These are phyloP conservation scores for Dothidotthia symphoricarpi DNA, from an alignment of 2,329 filamentous ascomycete genomes.

Conservation along the genomic window DNA sequence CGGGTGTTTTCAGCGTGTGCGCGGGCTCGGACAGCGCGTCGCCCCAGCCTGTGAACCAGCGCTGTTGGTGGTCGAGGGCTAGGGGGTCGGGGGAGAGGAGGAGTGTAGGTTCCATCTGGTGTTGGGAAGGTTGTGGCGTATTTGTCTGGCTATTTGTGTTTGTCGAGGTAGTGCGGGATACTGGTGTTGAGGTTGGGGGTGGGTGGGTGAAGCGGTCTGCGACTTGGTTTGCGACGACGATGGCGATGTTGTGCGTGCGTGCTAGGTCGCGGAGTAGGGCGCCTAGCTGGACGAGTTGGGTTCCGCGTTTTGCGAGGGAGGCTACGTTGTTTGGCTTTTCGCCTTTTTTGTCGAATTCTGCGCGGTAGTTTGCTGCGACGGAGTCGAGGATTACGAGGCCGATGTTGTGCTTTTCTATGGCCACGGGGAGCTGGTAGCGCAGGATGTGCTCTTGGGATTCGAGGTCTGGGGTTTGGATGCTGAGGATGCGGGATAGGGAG, in stretches of 20 bases:
- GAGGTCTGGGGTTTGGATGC: conserved; percentile 81
- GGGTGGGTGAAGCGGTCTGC: conserved; percentile 71
- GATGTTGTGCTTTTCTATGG: conserved; percentile 70
- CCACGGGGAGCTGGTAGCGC: conserved; percentile 85
- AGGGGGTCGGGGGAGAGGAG: conserved; percentile 57
- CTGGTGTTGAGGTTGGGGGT: conserved; percentile 20
- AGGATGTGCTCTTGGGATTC: conserved; percentile 96
- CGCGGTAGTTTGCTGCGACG: conserved; percentile 92
- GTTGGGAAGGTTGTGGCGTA: conserved; percentile 14
- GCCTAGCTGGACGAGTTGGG: conserved; percentile 75
- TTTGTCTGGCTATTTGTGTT: no score
- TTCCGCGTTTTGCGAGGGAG: conserved; percentile 70
- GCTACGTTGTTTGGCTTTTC: conserved; percentile 38
- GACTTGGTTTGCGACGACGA: conserved; percentile 95
- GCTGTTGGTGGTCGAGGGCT: conserved; percentile 81
- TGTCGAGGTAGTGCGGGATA: conserved; percentile 28
- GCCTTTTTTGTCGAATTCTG: conserved; percentile 70
- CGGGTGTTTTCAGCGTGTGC: conserved; percentile 69
- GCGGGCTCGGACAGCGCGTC: conserved; percentile 50
- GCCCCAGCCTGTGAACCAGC: conserved; percentile 95
- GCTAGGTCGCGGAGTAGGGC: conserved; percentile 74
- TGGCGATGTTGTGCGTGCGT: conserved; percentile 68
- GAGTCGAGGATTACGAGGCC: conserved; percentile 87
- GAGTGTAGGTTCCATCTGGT: conserved; percentile 18
- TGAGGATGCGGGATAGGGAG: conserved; percentile 73